These are phyloP conservation scores for Saccharum officinarum DNA, from an alignment of 176 grass and related monocot species.

Conservation along the genomic window DNA sequence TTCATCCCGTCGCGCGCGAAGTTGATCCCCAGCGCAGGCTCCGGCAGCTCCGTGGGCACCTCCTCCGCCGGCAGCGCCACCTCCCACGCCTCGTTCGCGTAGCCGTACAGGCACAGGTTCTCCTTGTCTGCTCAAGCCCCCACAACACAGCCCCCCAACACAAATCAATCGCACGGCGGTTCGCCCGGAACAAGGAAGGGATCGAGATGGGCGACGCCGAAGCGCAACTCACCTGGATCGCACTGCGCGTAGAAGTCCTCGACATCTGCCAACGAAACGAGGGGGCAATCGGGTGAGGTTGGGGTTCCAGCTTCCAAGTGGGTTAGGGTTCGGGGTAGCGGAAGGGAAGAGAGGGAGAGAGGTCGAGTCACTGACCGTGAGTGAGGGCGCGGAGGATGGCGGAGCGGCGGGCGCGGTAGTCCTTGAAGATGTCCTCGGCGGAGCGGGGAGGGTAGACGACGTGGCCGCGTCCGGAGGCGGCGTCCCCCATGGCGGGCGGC, in stretches of 20 bases:
- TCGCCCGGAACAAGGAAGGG: not conserved
- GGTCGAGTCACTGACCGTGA: slow-evolving; percentile 13
- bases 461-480: slow-evolving; percentile 2
- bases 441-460: slow-evolving; percentile 5
- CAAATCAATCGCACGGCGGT: slow-evolving; percentile 15
- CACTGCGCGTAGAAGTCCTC: slow-evolving; percentile 49
- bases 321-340: not conserved
- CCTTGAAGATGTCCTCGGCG: slow-evolving; percentile 44
- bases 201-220: not conserved
- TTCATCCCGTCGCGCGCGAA: slow-evolving; percentile 54
- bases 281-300: no score
- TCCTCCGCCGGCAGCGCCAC: slow-evolving; percentile 47
- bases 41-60: slow-evolving; percentile 56
- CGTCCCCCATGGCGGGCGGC: slow-evolving; percentile 19
- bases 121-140: slow-evolving; percentile 46
- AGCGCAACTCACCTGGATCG: slow-evolving; percentile 51
- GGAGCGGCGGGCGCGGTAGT: slow-evolving; percentile 42
- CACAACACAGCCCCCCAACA: no score
- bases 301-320: not conserved
- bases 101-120: slow-evolving; percentile 54
- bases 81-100: slow-evolving; percentile 47
- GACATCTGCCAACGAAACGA: slow-evolving; percentile 28
- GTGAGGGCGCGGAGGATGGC: slow-evolving; percentile 47
- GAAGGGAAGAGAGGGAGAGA: not conserved
- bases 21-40: slow-evolving; percentile 55